Percentiles rank a stretch among this genome's conserved stretches.
These are phyloP conservation scores for Aspergillus luchuensis DNA, from an alignment of 2,329 filamentous ascomycete species.

Conservation along the genomic window DNA sequence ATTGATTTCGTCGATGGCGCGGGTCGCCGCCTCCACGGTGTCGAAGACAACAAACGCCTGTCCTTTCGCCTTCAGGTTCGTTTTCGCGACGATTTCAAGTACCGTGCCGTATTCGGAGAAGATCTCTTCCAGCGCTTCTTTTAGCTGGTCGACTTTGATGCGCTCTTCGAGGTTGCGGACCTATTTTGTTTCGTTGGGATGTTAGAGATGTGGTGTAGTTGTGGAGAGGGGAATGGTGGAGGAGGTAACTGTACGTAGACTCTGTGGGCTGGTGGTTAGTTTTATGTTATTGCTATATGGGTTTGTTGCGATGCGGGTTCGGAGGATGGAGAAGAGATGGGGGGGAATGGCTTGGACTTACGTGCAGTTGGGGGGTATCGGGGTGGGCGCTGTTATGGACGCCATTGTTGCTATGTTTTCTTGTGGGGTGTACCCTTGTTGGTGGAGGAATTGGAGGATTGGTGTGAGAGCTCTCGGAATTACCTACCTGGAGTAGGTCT, in stretches of 20 bases:
- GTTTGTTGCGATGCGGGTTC: not conserved
- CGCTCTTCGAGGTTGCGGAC: slow-evolving; percentile 88
- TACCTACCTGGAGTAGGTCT: not conserved
- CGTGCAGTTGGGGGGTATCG: slow-evolving; percentile 44
- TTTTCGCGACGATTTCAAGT: slow-evolving; percentile 83
- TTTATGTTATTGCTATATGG: not conserved
- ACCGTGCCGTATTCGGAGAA: slow-evolving; percentile 89
- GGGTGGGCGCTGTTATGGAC: slow-evolving; percentile 31
- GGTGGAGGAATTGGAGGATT: not conserved
- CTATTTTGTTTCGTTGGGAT: slow-evolving; percentile 31
- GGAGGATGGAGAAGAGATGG: not conserved
- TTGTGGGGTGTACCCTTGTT: slow-evolving; percentile 20
- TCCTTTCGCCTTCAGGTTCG: slow-evolving; percentile 86
- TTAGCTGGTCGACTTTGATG: slow-evolving; percentile 77
- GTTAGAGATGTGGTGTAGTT: slow-evolving; percentile 16
- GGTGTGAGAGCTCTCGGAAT: not conserved
- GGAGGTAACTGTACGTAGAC: slow-evolving; percentile 41
- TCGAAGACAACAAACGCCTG: slow-evolving; percentile 96
- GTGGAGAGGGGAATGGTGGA: slow-evolving; percentile 16
- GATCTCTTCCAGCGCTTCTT: slow-evolving; percentile 70
- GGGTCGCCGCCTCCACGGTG: slow-evolving; percentile 71
- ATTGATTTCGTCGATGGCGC: slow-evolving; percentile 84
- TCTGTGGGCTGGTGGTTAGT: slow-evolving; percentile 30
- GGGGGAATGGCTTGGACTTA: slow-evolving; percentile 26
- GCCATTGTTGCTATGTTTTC: slow-evolving; percentile 41